Evolutionary conservation across 2,329 filamentous ascomycete genomes (phyloP).

Genomic region (Ascochyta clinopodiicola): DNA sequence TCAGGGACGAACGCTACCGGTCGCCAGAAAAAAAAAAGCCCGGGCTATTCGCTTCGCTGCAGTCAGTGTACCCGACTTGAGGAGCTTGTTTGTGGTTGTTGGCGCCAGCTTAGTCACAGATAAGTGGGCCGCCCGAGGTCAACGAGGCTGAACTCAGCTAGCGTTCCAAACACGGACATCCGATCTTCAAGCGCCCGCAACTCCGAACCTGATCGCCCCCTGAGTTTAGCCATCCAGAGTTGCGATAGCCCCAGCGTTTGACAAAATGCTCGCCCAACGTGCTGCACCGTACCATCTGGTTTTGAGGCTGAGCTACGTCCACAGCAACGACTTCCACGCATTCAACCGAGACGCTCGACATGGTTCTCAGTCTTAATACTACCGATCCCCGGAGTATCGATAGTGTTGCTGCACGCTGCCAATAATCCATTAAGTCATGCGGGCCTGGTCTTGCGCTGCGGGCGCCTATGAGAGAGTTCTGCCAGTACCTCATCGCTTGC

Average conservation of each 20-base stretch:
- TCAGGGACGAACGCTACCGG: background rate
- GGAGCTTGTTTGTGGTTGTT: background rate
- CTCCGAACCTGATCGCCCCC: conserved; percentile 1
- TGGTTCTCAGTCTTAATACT: background rate
- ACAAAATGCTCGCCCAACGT: conserved; percentile 11
- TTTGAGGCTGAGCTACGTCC: background rate
- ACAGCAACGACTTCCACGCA: background rate
- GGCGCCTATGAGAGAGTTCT: background rate
- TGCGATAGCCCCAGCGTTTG: conserved; percentile 6
- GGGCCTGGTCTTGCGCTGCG: background rate
- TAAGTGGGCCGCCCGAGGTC: background rate
- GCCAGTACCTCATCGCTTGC: background rate
- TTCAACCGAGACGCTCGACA: background rate
- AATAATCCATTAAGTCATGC: background rate
- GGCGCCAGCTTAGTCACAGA: background rate
- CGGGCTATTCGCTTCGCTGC: background rate
- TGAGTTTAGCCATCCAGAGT: conserved; percentile 7
- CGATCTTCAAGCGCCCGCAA: conserved; percentile 9
- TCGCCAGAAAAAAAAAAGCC: background rate
- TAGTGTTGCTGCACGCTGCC: background rate
- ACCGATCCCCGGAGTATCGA: background rate
- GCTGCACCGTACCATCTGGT: background rate
- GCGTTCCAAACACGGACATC: background rate
- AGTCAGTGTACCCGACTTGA: background rate
- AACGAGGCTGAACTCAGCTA: background rate